Percentiles rank a stretch among this genome's conserved stretches.
Conservation (phyloP, 179 eudicot genomes). For the Vitellaria paradoxa region DNA sequence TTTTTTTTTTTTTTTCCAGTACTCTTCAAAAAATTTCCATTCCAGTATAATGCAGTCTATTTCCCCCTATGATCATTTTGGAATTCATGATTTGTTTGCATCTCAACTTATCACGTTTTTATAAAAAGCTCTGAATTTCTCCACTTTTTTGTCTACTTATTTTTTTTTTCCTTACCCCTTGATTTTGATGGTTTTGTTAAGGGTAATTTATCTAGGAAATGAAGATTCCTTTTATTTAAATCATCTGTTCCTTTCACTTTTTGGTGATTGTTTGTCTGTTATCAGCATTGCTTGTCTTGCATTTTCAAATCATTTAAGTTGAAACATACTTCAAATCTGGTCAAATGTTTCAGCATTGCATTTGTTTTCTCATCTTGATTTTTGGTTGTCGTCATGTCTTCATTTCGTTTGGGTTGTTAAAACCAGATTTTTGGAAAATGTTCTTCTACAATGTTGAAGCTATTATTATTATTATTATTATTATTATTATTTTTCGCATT, state of each 20-base stretch:
- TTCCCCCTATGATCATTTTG: not conserved
- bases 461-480: not conserved
- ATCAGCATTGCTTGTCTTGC: not conserved
- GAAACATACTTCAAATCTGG: too few relatives aligned
- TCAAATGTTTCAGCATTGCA: too few relatives aligned
- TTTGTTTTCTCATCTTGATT: too few relatives aligned
- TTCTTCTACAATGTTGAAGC: not conserved
- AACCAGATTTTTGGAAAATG: not conserved
- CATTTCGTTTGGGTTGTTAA: not conserved
- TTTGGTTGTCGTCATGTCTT: too few relatives aligned
- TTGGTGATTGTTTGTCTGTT: not conserved
- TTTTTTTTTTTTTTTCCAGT: not conserved
- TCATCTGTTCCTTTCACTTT: not conserved
- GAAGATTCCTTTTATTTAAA: not conserved
- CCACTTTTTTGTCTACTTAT: not conserved
- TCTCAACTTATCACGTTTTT: not conserved
- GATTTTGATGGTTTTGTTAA: too few relatives aligned
- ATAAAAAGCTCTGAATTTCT: not conserved
- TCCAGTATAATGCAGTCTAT: not conserved
- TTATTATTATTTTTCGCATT: too few relatives aligned
- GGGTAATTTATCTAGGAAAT: not conserved
- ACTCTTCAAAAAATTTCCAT: not conserved
- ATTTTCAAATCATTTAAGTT: not conserved
- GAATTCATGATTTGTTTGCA: not conserved
- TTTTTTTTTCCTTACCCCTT: too few relatives aligned